Conservation (phyloP, 2,329 filamentous ascomycete genomes). For the Blumeriella jaapii region DNA sequence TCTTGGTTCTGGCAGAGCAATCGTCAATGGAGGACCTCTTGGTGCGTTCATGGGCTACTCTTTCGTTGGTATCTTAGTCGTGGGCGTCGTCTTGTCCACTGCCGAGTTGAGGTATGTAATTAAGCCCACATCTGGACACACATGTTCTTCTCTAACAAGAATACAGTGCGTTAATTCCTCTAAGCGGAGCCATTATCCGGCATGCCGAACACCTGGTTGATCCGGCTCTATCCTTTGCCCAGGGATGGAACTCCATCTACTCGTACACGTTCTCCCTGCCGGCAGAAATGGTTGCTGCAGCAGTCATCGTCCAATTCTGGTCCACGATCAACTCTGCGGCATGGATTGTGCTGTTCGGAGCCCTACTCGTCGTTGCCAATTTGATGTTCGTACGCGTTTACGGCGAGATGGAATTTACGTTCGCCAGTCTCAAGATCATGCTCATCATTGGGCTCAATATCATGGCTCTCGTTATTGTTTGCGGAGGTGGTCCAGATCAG, state of each 20-base stretch:
- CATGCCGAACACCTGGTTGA: constrained; percentile 30
- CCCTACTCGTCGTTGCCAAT: constrained; percentile 26
- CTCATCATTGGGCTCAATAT: constrained; percentile 53
- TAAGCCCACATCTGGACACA: not conserved
- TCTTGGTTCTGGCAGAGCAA: constrained; percentile 35
- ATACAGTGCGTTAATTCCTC: constrained; percentile 33
- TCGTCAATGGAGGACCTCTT: constrained; percentile 39
- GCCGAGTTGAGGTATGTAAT: constrained; percentile 38
- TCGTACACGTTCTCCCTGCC: constrained; percentile 21
- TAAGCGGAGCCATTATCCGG: constrained; percentile 32
- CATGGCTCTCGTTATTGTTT: constrained; percentile 48
- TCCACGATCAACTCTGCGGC: constrained; percentile 39
- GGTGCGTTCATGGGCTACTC: constrained; percentile 40
- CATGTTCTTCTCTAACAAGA: not conserved
- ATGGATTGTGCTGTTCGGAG: constrained; percentile 32
- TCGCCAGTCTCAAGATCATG: constrained; percentile 45
- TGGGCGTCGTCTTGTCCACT: constrained; percentile 38
- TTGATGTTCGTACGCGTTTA: constrained; percentile 31
- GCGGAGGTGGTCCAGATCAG: constrained; percentile 49
- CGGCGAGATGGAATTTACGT: constrained; percentile 43
- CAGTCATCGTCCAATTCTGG: constrained; percentile 54
- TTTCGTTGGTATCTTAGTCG: constrained; percentile 38
- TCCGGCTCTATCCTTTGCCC: constrained; percentile 27
- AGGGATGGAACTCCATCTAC: constrained; percentile 27
- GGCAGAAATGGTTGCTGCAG: constrained; percentile 46